These are phyloP conservation scores for Leccinum uliginosum DNA, from an alignment of 768 basidiomycete genomes.

Conservation along the genomic window DNA sequence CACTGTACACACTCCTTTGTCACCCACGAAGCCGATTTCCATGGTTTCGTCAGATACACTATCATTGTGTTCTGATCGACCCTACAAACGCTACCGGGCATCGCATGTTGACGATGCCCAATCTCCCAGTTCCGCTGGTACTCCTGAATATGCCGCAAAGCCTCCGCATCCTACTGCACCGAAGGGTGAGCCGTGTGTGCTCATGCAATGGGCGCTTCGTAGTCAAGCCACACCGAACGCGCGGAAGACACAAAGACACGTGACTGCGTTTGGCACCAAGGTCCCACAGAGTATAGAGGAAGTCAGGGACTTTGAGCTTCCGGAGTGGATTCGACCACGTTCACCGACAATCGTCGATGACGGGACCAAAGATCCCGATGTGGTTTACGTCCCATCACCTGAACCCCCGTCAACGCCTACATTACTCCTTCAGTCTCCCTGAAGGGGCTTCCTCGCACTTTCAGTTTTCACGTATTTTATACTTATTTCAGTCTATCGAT, in stretches of 20 bases:
- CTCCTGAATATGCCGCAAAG: constrained; percentile 18
- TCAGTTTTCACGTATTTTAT: constrained; percentile 25
- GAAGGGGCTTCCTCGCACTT: constrained; percentile 5
- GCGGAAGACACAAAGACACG: constrained; percentile 49
- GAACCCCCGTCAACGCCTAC: constrained; percentile 7
- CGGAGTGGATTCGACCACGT: constrained; percentile 42
- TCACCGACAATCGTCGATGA: constrained; percentile 16
- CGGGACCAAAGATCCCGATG: neutral
- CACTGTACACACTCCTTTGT: constrained; percentile 8
- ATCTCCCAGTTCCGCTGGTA: constrained; percentile 18
- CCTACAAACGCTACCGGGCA: constrained; percentile 28
- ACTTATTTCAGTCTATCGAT: constrained; percentile 24
- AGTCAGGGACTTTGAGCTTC: constrained; percentile 52
- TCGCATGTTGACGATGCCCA: constrained; percentile 20
- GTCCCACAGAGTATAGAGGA: constrained; percentile 48
- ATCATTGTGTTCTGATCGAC: constrained; percentile 26
- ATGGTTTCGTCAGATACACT: constrained; percentile 28
- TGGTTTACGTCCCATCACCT: constrained; percentile 3
- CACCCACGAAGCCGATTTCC: constrained; percentile 26
- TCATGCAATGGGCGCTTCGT: constrained; percentile 50
- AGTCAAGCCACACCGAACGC: constrained; percentile 39
- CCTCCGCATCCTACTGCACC: constrained; percentile 3
- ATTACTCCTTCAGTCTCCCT: constrained; percentile 3
- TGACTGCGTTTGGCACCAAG: constrained; percentile 57
- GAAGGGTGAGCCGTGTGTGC: constrained; percentile 31